phyloP scores from a whole-genome alignment of 164 flowering plant species.

The Litsea cubeba region DNA sequence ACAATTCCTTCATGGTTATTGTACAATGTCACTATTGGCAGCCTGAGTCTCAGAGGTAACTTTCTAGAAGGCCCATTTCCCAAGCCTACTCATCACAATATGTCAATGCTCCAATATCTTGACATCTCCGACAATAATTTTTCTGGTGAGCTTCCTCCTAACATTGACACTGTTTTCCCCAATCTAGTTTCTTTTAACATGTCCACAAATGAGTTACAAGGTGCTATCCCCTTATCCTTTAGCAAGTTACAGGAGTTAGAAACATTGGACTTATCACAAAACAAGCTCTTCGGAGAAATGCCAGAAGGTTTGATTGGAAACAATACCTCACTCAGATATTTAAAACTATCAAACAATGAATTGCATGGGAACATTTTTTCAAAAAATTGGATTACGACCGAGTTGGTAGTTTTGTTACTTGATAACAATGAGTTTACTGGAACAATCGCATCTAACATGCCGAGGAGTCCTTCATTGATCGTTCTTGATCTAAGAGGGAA shows the following conservation, averaged over 20 bases:
- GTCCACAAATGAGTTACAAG: conserved; percentile 4
- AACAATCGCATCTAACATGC: not conserved
- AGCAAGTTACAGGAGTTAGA: not conserved
- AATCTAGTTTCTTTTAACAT: not conserved
- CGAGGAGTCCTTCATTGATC: not conserved
- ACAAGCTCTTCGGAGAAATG: not conserved
- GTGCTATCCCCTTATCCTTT: not conserved
- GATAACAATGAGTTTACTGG: not conserved
- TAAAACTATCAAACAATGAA: not conserved
- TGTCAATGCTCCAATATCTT: not conserved
- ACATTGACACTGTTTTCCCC: not conserved
- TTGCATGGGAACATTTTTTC: not conserved
- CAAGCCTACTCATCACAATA: not conserved
- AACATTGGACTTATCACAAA: not conserved
- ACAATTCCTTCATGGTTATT: conserved; percentile 6
- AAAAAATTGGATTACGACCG: not conserved
- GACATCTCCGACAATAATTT: not conserved
- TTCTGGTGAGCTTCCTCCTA: not conserved
- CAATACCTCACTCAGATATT: not conserved
- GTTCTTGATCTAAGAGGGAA: not conserved
- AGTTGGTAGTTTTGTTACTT: not conserved
- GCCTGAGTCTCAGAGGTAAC: not conserved
- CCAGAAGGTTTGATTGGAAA: not conserved
- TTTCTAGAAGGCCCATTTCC: not conserved
- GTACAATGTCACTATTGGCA: not conserved